Conservation (phyloP, 176 grass and related monocot genomes). For the Lolium perenne region DNA sequence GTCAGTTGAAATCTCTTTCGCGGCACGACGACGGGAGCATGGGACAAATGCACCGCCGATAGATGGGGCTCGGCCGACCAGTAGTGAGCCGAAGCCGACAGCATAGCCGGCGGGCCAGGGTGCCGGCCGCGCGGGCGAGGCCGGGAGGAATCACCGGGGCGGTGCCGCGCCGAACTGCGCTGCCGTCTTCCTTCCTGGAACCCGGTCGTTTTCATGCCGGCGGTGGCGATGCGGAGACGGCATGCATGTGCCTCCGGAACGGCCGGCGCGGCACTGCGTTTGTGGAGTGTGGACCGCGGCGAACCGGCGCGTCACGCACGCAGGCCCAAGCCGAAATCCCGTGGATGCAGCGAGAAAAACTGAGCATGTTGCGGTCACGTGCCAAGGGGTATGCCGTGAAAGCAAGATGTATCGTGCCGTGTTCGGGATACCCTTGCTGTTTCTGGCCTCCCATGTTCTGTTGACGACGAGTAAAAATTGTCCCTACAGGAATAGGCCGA, state of each 20-base stretch:
- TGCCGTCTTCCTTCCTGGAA: background rate
- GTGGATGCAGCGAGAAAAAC: background rate
- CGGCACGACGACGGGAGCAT: background rate
- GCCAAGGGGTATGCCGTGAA: too few relatives aligned
- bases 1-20: background rate
- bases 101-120: background rate
- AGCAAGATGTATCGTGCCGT: conserved; percentile 29
- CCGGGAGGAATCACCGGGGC: background rate
- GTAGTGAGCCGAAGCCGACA: conserved; percentile 38
- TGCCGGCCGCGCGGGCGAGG: conserved; percentile 2
- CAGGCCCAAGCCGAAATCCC: too few relatives aligned
- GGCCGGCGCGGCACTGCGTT: background rate
- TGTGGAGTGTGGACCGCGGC: conserved; percentile 22
- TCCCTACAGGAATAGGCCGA: too few relatives aligned
- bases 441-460: conserved; percentile 32
- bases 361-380: too few relatives aligned
- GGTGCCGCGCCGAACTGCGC: background rate
- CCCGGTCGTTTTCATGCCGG: conserved; percentile 36
- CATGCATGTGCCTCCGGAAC: conserved; percentile 31
- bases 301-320: conserved; percentile 3
- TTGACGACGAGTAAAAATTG: conserved; percentile 26
- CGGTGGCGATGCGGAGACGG: too few relatives aligned
- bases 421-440: background rate
- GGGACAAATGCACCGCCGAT: background rate
- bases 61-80: background rate